A percentile compares a stretch with the other conserved stretches of the same genome.
Evolutionary conservation across 768 basidiomycete species (phyloP).

Genomic region (Asterophora lycoperdoides): DNA sequence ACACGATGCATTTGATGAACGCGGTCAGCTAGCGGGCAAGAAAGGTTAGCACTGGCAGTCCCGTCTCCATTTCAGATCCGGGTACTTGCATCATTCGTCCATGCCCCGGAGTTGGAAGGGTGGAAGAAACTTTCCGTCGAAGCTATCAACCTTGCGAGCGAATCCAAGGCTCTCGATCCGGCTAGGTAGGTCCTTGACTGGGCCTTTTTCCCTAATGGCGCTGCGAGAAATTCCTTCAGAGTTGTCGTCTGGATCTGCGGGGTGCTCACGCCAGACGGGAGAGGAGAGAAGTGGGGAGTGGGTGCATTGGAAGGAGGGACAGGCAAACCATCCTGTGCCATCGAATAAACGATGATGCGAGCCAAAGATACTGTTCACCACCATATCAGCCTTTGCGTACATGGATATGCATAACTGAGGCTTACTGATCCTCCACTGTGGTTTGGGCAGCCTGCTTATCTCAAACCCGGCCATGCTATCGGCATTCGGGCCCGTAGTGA

Average conservation of each 20-base stretch:
- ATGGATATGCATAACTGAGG: conserved; percentile 11
- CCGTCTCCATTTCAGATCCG: too few relatives aligned
- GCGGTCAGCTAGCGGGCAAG: conserved; percentile 53
- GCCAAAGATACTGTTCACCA: conserved; percentile 63
- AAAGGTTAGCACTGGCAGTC: not conserved
- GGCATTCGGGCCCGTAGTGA: conserved; percentile 71
- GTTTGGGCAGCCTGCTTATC: conserved; percentile 65
- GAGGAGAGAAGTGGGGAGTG: conserved; percentile 74
- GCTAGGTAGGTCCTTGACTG: conserved; percentile 60
- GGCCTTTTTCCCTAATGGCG: conserved; percentile 47
- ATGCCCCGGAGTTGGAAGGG: conserved; percentile 80
- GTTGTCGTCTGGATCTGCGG: conserved; percentile 44
- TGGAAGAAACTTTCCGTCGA: conserved; percentile 91
- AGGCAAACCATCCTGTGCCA: conserved; percentile 62
- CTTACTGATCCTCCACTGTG: conserved; percentile 70
- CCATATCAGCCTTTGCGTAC: conserved; percentile 7
- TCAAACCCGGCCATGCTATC: conserved; percentile 74
- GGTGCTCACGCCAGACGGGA: conserved; percentile 58
- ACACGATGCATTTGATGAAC: conserved; percentile 81
- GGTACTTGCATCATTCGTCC: conserved; percentile 65
- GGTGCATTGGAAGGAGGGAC: conserved; percentile 56
- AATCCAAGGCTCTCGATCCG: conserved; percentile 82
- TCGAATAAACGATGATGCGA: conserved; percentile 84
- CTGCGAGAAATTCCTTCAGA: conserved; percentile 55
- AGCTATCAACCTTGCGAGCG: conserved; percentile 78